A percentile compares a stretch with the other conserved stretches of the same genome.
Evolutionary conservation across 2,329 filamentous ascomycete species (phyloP).

Genomic region (Hymenoscyphus albidus): DNA sequence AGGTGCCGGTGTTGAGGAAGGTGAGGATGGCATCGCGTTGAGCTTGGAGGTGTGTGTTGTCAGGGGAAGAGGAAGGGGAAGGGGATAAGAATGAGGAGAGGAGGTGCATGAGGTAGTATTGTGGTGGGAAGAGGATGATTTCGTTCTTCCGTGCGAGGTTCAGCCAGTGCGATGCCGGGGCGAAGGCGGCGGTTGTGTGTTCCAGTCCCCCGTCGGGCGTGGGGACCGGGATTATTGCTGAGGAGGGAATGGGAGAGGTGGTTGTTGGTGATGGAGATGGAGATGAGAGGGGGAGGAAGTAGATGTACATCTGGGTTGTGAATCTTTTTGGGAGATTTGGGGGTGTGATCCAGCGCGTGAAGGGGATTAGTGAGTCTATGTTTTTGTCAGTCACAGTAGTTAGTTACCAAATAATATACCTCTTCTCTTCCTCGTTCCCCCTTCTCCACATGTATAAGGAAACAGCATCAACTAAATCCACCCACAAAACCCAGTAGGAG

Average conservation of each 20-base stretch:
- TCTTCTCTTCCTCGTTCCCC: neutral
- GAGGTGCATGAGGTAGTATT: slow-evolving; percentile 68
- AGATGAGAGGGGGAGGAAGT: slow-evolving; percentile 64
- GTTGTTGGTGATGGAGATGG: slow-evolving; percentile 1
- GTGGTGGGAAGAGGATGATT: slow-evolving; percentile 86
- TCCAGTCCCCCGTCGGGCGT: slow-evolving; percentile 64
- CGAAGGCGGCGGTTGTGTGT: slow-evolving; percentile 73
- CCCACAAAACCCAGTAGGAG: too few relatives aligned
- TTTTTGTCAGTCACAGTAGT: neutral
- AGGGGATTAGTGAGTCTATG: slow-evolving; percentile 66
- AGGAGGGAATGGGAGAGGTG: slow-evolving; percentile 18
- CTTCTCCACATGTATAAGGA: neutral
- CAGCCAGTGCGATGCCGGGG: slow-evolving; percentile 67
- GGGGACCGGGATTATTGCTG: slow-evolving; percentile 45
- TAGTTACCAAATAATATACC: too few relatives aligned
- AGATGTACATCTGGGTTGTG: slow-evolving; percentile 95
- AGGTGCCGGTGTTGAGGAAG: slow-evolving; percentile 47
- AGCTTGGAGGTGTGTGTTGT: slow-evolving; percentile 36
- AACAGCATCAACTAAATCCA: too few relatives aligned
- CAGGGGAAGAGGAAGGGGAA: slow-evolving; percentile 23
- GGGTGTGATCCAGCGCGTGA: slow-evolving; percentile 91
- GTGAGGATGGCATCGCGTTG: slow-evolving; percentile 51
- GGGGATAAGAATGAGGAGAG: slow-evolving; percentile 50
- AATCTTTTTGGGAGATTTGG: slow-evolving; percentile 69
- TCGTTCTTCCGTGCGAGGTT: slow-evolving; percentile 56